These are phyloP conservation scores for Selaginella tamariscina DNA, from an alignment of 75 land plant species.

Conservation along the genomic window DNA sequence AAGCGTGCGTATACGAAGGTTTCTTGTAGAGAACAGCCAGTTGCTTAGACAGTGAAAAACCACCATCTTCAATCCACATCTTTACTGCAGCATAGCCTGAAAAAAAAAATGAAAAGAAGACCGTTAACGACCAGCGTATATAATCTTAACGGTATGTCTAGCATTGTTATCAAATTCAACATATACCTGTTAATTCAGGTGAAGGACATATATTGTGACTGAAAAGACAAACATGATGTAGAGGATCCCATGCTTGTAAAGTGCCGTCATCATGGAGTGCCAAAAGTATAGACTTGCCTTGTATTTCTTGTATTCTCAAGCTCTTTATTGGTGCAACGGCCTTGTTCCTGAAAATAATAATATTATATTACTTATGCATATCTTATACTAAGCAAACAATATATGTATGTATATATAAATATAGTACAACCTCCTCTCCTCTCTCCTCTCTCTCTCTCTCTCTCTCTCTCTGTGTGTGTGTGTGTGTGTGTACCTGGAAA, in stretches of 20 bases:
- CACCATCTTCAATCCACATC: slow-evolving; percentile 12
- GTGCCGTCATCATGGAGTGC: slow-evolving; percentile 76
- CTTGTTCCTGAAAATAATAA: slow-evolving; percentile 41
- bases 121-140: neutral
- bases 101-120: neutral
- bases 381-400: neutral
- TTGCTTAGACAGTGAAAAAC: neutral
- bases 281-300: slow-evolving; percentile 35
- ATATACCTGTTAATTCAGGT: slow-evolving; percentile 36
- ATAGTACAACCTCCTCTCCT: no score
- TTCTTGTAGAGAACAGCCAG: slow-evolving; percentile 4
- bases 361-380: neutral
- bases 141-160: neutral
- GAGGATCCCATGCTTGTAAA: slow-evolving; percentile 70
- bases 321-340: slow-evolving; percentile 37
- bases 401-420: neutral
- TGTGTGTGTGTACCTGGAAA: slow-evolving; percentile 62
- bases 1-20: no score
- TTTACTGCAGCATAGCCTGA: slow-evolving; percentile 24
- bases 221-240: slow-evolving; percentile 32
- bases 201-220: slow-evolving; percentile 24
- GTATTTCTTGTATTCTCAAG: slow-evolving; percentile 32
- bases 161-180: slow-evolving; percentile 11
- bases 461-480: neutral
- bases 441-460: no score